phyloP scores from a whole-genome alignment of 495 filamentous ascomycete species.

The Trichoderma orchidacearum region DNA sequence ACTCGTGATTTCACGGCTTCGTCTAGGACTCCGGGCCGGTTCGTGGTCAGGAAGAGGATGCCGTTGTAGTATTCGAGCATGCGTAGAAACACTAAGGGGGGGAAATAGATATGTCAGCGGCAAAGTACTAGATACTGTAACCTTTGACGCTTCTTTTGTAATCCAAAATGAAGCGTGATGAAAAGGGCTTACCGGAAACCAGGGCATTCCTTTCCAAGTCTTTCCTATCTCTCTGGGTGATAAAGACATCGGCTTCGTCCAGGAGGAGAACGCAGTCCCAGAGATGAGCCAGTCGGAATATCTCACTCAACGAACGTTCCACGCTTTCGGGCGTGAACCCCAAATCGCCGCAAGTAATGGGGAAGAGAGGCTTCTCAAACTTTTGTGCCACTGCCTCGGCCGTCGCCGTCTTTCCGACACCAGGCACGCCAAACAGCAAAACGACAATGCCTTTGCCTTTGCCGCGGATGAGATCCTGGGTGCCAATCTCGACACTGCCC shows the following conservation, averaged over 20 bases:
- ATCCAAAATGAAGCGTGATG: not conserved
- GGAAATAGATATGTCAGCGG: too few relatives aligned
- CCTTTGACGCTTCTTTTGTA: too few relatives aligned
- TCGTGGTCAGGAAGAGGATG: constrained; percentile 41
- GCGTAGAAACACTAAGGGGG: constrained; percentile 30
- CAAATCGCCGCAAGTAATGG: constrained; percentile 32
- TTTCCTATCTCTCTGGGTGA: constrained; percentile 30
- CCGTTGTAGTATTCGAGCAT: constrained; percentile 42
- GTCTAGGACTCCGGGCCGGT: constrained; percentile 35
- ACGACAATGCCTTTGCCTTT: constrained; percentile 41
- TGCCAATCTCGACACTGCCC: constrained; percentile 28
- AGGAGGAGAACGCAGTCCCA: constrained; percentile 38
- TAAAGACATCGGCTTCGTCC: constrained; percentile 34
- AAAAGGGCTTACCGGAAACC: constrained; percentile 25
- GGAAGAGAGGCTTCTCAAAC: constrained; percentile 25
- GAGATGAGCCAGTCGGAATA: constrained; percentile 17
- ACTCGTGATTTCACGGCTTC: constrained; percentile 38
- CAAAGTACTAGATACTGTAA: too few relatives aligned
- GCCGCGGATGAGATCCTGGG: constrained; percentile 40
- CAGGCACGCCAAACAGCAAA: constrained; percentile 15
- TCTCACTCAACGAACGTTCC: constrained; percentile 20
- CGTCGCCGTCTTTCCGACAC: constrained; percentile 8
- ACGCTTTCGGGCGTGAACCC: constrained; percentile 20
- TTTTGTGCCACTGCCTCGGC: constrained; percentile 23
- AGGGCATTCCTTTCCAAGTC: constrained; percentile 30